Base-by-base conservation (phyloP, 768 basidiomycete species). In the Fomitopsis pulvina region DNA sequence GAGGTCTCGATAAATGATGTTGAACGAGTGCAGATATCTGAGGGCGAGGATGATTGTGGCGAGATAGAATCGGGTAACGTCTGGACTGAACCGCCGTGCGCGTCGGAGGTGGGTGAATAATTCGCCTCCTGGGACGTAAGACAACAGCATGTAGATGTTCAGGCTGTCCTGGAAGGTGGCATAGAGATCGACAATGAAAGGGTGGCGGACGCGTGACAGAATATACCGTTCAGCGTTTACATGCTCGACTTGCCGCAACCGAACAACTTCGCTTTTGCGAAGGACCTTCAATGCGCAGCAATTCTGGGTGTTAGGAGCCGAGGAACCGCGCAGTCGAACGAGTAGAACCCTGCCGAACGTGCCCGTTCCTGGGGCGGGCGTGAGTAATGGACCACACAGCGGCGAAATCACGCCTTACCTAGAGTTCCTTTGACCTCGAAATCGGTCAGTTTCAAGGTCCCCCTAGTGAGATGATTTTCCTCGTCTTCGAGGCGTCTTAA, bases 131-230 rank as follows among this genome's bases (percentile, higher is more conserved):
- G 94, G 92, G 41, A 95, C 81, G 63, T 93, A 95, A 44, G 92
- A 94, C 72, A 98, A 83, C 53, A 99, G 74, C 91, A 99, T 95
- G 71, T 99, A 99, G 43, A 98, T 84, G 74, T 99, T 98, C 61
- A 92, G 71, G 61, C 85, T 85, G 68, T 99, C 96, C 67, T 96
- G 95, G 62, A 92, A 94, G 12, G 92, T 92, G 37, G 87, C 90
- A 62, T 89, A 95, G 55, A 99, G 82, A 60, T 98, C 93, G 53
- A 99, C 94, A 54, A 99, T 82, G 69, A 98, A 98, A 2, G 94
- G 93, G 63, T 98, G 93, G 41, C 85, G 81, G 38, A 96, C 85
- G 28, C 86, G 81, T 18, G 91, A 91, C 29, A 99, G 81, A 57
- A 98, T 98, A 60, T 85, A 84, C 20, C 94, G 83, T 65, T 99